Base-by-base conservation (phyloP, 2,329 filamentous ascomycete genomes). In the Cladophialophora immunda region DNA sequence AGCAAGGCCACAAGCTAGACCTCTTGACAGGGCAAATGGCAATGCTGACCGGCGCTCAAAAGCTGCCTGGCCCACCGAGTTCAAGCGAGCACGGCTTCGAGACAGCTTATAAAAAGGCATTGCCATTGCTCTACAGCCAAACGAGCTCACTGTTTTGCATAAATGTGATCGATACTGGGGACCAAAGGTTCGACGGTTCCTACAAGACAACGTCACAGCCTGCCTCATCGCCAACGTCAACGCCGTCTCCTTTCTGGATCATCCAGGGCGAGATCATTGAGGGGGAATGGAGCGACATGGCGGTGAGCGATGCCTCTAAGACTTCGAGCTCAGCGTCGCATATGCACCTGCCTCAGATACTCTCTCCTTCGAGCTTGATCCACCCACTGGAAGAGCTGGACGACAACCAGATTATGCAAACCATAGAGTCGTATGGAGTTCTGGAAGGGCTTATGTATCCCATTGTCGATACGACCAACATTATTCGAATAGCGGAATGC, bases 401-500 rank as follows among this genome's bases (percentile, higher is more conserved):
- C 54, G 54, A 56, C 54, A 56, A 56, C 54, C 30, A 56, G 29
- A 56, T 56, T 38, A 56, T 56, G 54, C 54, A 56, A 38, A 56
- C 54, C 30, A 56, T 56, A 22, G 54, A 56, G 36, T 56, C 30
- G 54, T 56, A 56, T 38, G 54, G 54, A 29, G 11, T 56, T 38
- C 34, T 56, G 54, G 54, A 56, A 56, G 54, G 54, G n/a, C 54
- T 56, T 29, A 56, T 56, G 54, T 56, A 56, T 56, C 54, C 54
- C 54, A 56, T 56, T 56, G 54, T 56, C 32, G 54, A 56, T 17
- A 56, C 54, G 54, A 29, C 54, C 32, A 7, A 38, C 30, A 32
- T 56, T 36, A 56, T 56, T 29, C 54, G 54, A 56, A 56, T 56
- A 25, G 54, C 54, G 54, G 17, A 38, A 56, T 36, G 54, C 30